Evolutionary conservation across 805 yeast genomes (phyloP).

Genomic region (Millerozyma acaciae): DNA sequence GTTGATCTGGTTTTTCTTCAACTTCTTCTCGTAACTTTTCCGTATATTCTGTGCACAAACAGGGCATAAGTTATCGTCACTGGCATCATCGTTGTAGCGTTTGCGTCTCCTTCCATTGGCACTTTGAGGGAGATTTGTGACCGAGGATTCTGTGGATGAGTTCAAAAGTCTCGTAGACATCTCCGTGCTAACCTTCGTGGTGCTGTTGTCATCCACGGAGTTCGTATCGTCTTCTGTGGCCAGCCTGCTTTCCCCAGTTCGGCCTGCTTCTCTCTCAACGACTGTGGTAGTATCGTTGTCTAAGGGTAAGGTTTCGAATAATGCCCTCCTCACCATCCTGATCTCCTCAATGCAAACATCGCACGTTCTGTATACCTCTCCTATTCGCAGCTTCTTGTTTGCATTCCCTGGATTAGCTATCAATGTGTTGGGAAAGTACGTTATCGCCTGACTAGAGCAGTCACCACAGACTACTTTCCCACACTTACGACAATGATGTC

Average conservation of each 20-base stretch:
- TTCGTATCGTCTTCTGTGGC: slow-evolving; percentile 2
- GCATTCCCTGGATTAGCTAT: slow-evolving; percentile 54
- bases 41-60: slow-evolving; percentile 34
- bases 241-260: slow-evolving; percentile 11
- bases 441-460: slow-evolving; percentile 54
- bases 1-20: slow-evolving; percentile 10
- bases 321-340: slow-evolving; percentile 43
- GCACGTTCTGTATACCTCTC: slow-evolving; percentile 68
- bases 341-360: slow-evolving; percentile 67
- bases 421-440: slow-evolving; percentile 56
- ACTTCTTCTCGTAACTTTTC: slow-evolving; percentile 15
- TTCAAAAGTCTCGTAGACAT: slow-evolving; percentile 15
- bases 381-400: slow-evolving; percentile 45
- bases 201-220: slow-evolving; percentile 9
- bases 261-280: background rate
- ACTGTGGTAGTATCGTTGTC: background rate
- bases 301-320: slow-evolving; percentile 14
- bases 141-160: slow-evolving; percentile 19
- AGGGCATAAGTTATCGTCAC: slow-evolving; percentile 38
- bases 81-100: slow-evolving; percentile 16
- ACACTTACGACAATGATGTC: slow-evolving; percentile 83
- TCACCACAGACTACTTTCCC: slow-evolving; percentile 73
- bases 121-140: slow-evolving; percentile 6
- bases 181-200: slow-evolving; percentile 18
- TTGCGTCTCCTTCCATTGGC: slow-evolving; percentile 5